Percentiles rank a stretch among this genome's conserved stretches.
Conservation (phyloP, 83 land plant genomes). For the Picea engelmannii region DNA sequence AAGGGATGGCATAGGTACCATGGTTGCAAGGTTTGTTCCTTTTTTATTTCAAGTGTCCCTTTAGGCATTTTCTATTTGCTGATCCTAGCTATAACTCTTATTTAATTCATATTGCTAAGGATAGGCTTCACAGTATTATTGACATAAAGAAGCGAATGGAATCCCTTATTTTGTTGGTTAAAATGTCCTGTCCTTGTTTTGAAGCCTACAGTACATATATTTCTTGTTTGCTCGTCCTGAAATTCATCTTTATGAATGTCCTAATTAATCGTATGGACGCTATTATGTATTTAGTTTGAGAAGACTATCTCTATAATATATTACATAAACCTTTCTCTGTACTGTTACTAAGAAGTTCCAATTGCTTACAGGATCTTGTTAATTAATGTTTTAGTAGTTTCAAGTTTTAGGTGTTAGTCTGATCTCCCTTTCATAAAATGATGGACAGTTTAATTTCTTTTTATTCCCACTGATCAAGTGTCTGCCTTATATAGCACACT, state of each 20-base stretch:
- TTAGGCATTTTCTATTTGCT: not conserved
- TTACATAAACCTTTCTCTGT: not conserved
- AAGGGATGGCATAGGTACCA: slow-evolving; percentile 98
- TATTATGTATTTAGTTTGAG: too few species aligned
- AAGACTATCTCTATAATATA: too few species aligned
- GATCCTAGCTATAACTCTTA: not conserved
- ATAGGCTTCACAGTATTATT: slow-evolving; percentile 1
- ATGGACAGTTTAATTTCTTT: not conserved
- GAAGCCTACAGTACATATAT: too few species aligned
- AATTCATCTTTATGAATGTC: too few species aligned
- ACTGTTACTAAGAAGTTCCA: not conserved
- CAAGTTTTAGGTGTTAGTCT: not conserved
- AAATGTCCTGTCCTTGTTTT: too few species aligned
- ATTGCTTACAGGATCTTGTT: slow-evolving; percentile 3
- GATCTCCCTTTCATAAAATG: not conserved
- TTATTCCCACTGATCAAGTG: not conserved
- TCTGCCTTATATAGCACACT: not conserved
- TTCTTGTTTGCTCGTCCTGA: too few species aligned
- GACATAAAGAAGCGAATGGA: too few species aligned
- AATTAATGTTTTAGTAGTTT: not conserved
- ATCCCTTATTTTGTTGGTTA: too few species aligned
- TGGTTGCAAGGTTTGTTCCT: slow-evolving; percentile 85
- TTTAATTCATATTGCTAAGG: not conserved
- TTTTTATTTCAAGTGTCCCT: not conserved
- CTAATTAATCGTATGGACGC: too few species aligned